Percentiles rank a stretch among this genome's conserved stretches.
Conservation (phyloP, 768 basidiomycete genomes). For the Naganishia kalamii region DNA sequence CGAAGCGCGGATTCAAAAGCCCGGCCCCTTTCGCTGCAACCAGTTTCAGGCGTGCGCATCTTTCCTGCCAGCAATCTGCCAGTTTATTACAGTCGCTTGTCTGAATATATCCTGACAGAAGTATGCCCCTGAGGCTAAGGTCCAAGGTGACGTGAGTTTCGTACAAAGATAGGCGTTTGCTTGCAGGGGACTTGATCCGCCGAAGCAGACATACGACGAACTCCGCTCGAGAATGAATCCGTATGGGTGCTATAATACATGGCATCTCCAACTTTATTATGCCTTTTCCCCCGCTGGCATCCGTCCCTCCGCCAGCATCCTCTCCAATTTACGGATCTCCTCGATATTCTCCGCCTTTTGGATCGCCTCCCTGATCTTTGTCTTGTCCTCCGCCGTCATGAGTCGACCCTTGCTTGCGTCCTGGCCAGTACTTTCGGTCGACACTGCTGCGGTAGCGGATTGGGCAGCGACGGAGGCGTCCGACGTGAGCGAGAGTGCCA, state of each 20-base stretch:
- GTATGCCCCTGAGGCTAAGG: too few species aligned
- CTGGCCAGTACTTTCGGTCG: conserved; percentile 6
- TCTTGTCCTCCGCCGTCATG: conserved; percentile 47
- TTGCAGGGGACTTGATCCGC: too few species aligned
- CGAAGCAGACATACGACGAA: too few species aligned
- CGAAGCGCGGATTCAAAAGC: too few species aligned
- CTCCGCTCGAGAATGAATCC: too few species aligned
- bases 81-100: too few species aligned
- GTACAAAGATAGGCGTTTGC: too few species aligned
- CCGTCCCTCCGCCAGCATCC: conserved; percentile 46
- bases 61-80: too few species aligned
- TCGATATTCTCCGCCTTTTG: conserved; percentile 41
- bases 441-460: conserved; percentile 13
- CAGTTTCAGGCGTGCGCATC: too few species aligned
- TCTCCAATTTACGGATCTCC: conserved; percentile 44
- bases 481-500: conserved; percentile 41
- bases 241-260: background rate
- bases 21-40: too few species aligned
- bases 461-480: conserved; percentile 28
- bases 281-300: conserved; percentile 40
- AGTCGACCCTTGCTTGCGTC: conserved; percentile 40
- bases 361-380: conserved; percentile 44
- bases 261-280: background rate
- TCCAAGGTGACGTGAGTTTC: too few species aligned
- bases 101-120: too few species aligned